These are phyloP conservation scores for Tulasnella calospora DNA, from an alignment of 768 basidiomycete genomes.

Conservation along the genomic window DNA sequence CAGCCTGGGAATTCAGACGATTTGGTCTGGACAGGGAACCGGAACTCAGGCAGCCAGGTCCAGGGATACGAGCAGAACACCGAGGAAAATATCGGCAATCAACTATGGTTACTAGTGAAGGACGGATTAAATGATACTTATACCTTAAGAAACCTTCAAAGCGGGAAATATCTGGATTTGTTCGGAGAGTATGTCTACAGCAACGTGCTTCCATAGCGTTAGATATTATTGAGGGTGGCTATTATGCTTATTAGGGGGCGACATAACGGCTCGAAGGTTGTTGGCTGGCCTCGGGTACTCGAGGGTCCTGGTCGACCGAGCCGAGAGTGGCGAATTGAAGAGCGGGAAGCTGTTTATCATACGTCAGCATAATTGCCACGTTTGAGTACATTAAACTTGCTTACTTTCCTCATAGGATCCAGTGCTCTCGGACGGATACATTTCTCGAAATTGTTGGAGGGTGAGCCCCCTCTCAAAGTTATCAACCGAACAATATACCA, in stretches of 20 bases:
- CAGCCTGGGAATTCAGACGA: neutral
- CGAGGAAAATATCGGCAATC: neutral
- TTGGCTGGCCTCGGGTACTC: neutral
- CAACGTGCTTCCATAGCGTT: neutral
- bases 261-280: neutral
- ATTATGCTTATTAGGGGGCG: neutral
- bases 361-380: neutral
- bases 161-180: neutral
- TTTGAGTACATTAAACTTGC: neutral
- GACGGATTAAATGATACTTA: neutral
- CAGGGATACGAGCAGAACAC: neutral
- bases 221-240: too few species aligned
- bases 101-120: neutral
- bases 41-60: neutral
- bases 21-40: neutral
- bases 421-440: neutral
- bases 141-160: neutral
- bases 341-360: neutral
- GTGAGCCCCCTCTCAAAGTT: neutral
- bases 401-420: neutral
- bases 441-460: neutral
- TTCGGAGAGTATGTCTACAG: neutral
- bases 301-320: neutral
- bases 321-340: conserved; percentile 1
- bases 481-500: neutral